Evolutionary conservation across 2,329 filamentous ascomycete genomes (phyloP).

Genomic region (Ophiostoma angusticollis): DNA sequence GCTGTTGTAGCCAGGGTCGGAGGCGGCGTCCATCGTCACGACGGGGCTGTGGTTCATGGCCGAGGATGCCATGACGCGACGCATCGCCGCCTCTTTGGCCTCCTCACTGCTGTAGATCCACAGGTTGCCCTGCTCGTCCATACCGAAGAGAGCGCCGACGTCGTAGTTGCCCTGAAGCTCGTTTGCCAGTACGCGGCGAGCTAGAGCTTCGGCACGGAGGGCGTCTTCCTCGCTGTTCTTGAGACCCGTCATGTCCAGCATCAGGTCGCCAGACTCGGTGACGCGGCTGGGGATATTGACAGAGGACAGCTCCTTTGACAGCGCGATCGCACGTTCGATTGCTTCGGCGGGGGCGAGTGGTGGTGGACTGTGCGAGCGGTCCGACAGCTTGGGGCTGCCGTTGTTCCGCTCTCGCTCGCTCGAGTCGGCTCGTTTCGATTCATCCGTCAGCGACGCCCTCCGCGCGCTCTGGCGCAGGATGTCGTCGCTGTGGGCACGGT

Average conservation of each 20-base stretch:
- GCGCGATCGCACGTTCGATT: slow-evolving; percentile 64
- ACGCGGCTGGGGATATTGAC: slow-evolving; percentile 89
- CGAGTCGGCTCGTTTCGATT: slow-evolving; percentile 20
- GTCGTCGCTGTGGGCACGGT: slow-evolving; percentile 42
- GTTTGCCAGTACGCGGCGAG: slow-evolving; percentile 81
- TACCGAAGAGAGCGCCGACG: slow-evolving; percentile 87
- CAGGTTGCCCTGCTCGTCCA: slow-evolving; percentile 91
- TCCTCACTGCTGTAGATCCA: slow-evolving; percentile 99
- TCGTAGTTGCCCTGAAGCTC: slow-evolving; percentile 93
- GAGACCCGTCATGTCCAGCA: slow-evolving; percentile 96
- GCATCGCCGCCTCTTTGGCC: slow-evolving; percentile 78
- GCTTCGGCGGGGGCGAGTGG: slow-evolving; percentile 61
- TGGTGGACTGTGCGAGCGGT: slow-evolving; percentile 65
- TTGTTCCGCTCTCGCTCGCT: slow-evolving; percentile 17
- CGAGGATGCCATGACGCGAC: slow-evolving; percentile 42
- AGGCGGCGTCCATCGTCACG: slow-evolving; percentile 64
- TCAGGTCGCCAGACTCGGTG: slow-evolving; percentile 85
- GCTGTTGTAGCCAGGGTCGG: slow-evolving; percentile 91
- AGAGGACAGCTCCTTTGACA: slow-evolving; percentile 76
- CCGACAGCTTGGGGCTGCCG: slow-evolving; percentile 24
- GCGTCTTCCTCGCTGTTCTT: slow-evolving; percentile 91
- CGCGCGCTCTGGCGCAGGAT: slow-evolving; percentile 36
- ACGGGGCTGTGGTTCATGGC: slow-evolving; percentile 36
- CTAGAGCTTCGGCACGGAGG: slow-evolving; percentile 81
- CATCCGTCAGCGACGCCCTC: slow-evolving; percentile 19